These are phyloP conservation scores for Boletellus sp. DNA, from an alignment of 1,284 basidiomycete genomes.

Conservation along the genomic window DNA sequence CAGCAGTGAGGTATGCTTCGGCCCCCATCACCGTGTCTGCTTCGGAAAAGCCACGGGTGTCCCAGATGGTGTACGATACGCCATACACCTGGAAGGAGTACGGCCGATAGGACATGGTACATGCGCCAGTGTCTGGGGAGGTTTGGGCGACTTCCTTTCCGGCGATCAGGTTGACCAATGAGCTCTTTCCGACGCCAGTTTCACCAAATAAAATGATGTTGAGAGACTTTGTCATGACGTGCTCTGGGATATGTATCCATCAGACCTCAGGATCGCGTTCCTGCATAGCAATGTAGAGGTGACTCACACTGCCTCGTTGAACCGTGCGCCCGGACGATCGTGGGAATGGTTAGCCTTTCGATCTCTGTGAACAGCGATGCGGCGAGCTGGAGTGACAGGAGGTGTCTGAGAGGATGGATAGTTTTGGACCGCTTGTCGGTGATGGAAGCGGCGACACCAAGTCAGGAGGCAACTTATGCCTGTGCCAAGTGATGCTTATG, in stretches of 20 bases:
- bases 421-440: too few species aligned
- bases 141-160: conserved; percentile 8
- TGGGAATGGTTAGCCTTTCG: too few species aligned
- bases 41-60: conserved; percentile 36
- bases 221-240: not conserved
- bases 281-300: not conserved
- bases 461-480: too few species aligned
- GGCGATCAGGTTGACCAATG: conserved; percentile 17
- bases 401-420: too few species aligned
- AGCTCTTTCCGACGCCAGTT: conserved; percentile 17
- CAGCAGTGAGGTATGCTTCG: conserved; percentile 22
- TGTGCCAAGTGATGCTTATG: too few species aligned
- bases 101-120: conserved; percentile 9
- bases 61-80: conserved; percentile 23
- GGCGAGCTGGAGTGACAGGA: too few species aligned
- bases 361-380: too few species aligned
- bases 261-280: not conserved
- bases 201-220: conserved; percentile 20
- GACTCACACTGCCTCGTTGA: not conserved
- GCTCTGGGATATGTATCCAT: not conserved
- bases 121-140: conserved; percentile 9
- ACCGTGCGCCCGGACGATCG: not conserved
- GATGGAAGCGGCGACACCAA: too few species aligned
- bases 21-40: conserved; percentile 16
- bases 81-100: conserved; percentile 10